Conservation (phyloP, 2,329 filamentous ascomycete genomes). For the Colletotrichum sp. region DNA sequence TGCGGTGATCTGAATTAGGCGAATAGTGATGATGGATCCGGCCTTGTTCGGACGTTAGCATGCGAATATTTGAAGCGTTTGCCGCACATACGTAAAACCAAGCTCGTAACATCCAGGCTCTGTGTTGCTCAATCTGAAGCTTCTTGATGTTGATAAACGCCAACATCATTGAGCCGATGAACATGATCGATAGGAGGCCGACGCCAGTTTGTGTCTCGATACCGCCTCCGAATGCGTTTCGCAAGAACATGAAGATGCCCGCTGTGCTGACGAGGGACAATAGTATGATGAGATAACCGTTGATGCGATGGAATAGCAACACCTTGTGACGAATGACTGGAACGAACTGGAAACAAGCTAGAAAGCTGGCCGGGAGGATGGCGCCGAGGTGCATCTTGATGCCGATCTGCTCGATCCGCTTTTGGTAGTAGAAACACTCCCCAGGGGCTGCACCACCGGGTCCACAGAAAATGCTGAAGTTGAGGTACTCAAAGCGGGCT, state of each 20-base stretch:
- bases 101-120: constrained; percentile 67
- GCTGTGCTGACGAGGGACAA: constrained; percentile 50
- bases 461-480: constrained; percentile 29
- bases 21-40: constrained; percentile 52
- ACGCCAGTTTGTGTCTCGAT: constrained; percentile 52
- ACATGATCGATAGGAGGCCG: constrained; percentile 48
- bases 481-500: constrained; percentile 52
- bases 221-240: constrained; percentile 58
- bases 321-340: constrained; percentile 51
- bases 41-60: constrained; percentile 31
- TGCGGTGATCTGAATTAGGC: constrained; percentile 48
- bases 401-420: constrained; percentile 36
- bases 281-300: constrained; percentile 59
- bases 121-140: constrained; percentile 67
- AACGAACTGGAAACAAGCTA: constrained; percentile 54
- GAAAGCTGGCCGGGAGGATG: constrained; percentile 49
- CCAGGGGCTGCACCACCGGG: constrained; percentile 36
- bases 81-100: constrained; percentile 49
- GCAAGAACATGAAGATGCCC: constrained; percentile 58
- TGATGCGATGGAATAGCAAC: constrained; percentile 62
- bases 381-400: constrained; percentile 50
- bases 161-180: constrained; percentile 45
- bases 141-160: constrained; percentile 63
- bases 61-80: not conserved
- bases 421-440: constrained; percentile 41